phyloP scores from a whole-genome alignment of 345 rosid species.

The Brassica cretica region DNA sequence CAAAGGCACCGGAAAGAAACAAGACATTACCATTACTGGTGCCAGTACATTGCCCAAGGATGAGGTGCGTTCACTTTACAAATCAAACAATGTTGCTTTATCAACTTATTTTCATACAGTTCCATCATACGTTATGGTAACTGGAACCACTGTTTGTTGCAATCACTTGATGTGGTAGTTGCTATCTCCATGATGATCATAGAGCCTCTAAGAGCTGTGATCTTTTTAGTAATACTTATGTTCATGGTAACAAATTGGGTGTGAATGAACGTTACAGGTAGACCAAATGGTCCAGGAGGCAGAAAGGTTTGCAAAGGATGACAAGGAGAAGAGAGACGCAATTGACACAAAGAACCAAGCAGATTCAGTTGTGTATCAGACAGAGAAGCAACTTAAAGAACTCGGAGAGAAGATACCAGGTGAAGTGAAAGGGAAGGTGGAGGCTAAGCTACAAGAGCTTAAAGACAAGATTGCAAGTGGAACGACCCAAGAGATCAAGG shows the following conservation, averaged over 20 bases:
- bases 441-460: conserved; percentile 79
- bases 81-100: no score
- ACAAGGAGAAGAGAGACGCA: conserved; percentile 91
- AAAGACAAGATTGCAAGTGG: conserved; percentile 69
- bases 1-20: conserved; percentile 91
- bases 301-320: conserved; percentile 83
- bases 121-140: no score
- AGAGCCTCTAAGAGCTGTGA: background rate
- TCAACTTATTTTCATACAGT: no score
- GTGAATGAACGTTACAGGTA: conserved; percentile 51
- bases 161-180: no score
- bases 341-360: conserved; percentile 99
- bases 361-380: conserved; percentile 87
- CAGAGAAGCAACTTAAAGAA: conserved; percentile 91
- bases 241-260: conserved; percentile 13
- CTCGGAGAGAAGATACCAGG: conserved; percentile 90
- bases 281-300: conserved; percentile 87
- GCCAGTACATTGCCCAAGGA: conserved; percentile 95
- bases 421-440: conserved; percentile 84
- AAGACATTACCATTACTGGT: conserved; percentile 92
- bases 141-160: no score
- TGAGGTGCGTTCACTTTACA: conserved; percentile 53
- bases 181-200: background rate
- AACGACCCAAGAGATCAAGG: conserved; percentile 74
- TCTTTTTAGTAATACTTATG: background rate